A percentile compares a stretch with the other conserved stretches of the same genome.
phyloP scores from a whole-genome alignment of 169 alveolate genomes.

The Besnoitia besnoiti region DNA sequence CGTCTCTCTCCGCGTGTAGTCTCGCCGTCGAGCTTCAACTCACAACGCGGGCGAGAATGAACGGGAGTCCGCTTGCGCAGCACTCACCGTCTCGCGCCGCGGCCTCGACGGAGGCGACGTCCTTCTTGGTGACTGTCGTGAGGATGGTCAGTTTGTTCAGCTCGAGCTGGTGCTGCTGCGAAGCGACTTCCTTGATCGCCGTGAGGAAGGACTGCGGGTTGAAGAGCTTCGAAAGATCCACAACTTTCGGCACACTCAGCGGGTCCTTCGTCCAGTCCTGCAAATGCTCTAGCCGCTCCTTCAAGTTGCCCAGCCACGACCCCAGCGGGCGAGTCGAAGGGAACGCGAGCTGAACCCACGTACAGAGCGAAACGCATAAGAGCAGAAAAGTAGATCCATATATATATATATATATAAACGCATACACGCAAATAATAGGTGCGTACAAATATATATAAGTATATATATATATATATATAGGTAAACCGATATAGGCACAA shows the following conservation, averaged over 20 bases:
- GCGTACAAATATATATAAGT: neutral
- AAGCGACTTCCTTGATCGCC: slow-evolving; percentile 94
- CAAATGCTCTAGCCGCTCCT: slow-evolving; percentile 91
- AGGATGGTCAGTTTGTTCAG: slow-evolving; percentile 92
- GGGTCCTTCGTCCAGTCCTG: slow-evolving; percentile 94
- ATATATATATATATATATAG: neutral
- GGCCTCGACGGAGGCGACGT: slow-evolving; percentile 86
- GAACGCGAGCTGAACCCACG: slow-evolving; percentile 81
- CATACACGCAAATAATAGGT: neutral
- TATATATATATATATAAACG: neutral
- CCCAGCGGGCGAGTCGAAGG: slow-evolving; percentile 93
- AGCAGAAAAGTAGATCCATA: neutral
- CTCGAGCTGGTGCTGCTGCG: slow-evolving; percentile 91
- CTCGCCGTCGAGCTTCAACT: too few relatives aligned
- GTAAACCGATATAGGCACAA: neutral
- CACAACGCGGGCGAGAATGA: too few relatives aligned
- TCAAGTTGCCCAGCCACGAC: slow-evolving; percentile 91
- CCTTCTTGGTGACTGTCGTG: slow-evolving; percentile 93
- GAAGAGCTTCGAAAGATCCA: slow-evolving; percentile 90
- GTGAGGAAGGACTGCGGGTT: slow-evolving; percentile 96
- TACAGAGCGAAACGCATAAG: neutral
- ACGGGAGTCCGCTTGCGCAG: too few relatives aligned
- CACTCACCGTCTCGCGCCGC: slow-evolving; percentile 87
- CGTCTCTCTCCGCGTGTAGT: too few relatives aligned
- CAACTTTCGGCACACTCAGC: slow-evolving; percentile 85